These are phyloP conservation scores for Colletotrichum orchidophilum DNA, from an alignment of 2,329 filamentous ascomycete species.

Conservation along the genomic window DNA sequence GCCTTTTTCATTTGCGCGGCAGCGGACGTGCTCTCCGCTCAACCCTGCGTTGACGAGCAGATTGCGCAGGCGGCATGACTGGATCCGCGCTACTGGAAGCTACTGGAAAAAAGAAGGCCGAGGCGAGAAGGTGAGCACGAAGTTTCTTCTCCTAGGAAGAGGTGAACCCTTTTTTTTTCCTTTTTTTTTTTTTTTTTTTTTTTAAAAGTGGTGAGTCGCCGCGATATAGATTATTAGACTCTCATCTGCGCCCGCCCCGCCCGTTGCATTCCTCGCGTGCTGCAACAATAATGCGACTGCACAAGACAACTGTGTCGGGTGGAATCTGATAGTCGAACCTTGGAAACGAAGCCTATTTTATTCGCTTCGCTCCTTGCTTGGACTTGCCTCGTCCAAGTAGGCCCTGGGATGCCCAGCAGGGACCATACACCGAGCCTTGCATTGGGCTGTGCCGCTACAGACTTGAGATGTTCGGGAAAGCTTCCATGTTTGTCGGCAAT, in stretches of 20 bases:
- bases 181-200: too few relatives aligned
- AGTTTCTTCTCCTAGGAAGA: slow-evolving; percentile 5
- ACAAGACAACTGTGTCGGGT: neutral
- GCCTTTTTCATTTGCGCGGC: neutral
- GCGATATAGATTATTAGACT: neutral
- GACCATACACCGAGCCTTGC: neutral
- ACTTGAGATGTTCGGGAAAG: neutral
- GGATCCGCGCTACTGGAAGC: neutral
- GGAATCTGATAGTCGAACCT: neutral
- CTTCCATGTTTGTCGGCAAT: neutral
- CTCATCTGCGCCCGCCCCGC: neutral
- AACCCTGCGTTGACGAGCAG: neutral
- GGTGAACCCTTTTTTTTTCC: neutral
- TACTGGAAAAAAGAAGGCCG: neutral
- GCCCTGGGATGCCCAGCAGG: neutral
- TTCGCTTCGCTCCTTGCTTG: neutral
- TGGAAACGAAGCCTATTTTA: neutral
- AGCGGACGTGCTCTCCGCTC: neutral
- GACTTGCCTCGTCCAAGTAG: neutral
- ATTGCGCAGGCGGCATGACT: slow-evolving; percentile 1
- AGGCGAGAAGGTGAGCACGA: neutral
- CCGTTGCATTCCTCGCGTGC: neutral
- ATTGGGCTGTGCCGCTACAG: neutral
- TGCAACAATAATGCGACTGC: neutral
- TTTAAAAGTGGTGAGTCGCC: neutral